A percentile compares a stretch with the other conserved stretches of the same genome.
These are phyloP conservation scores for Botryotinia narcissicola DNA, from an alignment of 2,329 filamentous ascomycete genomes.

Conservation along the genomic window DNA sequence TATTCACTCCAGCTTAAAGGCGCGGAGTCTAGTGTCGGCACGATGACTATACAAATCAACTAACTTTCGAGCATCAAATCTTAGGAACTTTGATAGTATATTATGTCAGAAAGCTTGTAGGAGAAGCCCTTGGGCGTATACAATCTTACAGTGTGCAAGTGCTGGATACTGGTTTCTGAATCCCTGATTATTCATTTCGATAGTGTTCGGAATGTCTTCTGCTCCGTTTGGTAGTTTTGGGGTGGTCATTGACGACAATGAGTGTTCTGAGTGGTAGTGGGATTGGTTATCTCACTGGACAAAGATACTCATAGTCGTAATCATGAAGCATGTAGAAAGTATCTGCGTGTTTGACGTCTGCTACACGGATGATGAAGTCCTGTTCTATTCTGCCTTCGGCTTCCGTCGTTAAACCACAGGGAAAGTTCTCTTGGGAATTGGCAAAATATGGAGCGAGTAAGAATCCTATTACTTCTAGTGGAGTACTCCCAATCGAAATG, in stretches of 20 bases:
- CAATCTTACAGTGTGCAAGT: background rate
- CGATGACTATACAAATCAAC: fast-evolving
- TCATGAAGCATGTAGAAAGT: too few relatives aligned
- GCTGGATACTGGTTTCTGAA: background rate
- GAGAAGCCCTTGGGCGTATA: fast-evolving
- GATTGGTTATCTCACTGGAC: background rate
- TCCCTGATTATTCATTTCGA: background rate
- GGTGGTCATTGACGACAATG: background rate
- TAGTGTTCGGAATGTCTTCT: background rate
- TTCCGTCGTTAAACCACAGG: background rate
- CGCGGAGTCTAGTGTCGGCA: background rate
- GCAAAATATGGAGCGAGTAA: background rate
- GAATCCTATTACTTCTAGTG: background rate
- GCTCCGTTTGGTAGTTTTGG: too few relatives aligned
- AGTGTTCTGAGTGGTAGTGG: background rate
- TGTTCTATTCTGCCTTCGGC: background rate
- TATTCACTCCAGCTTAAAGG: background rate
- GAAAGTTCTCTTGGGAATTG: background rate
- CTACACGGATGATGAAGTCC: background rate
- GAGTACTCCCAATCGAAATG: fast-evolving
- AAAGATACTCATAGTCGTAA: background rate
- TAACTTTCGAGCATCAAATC: background rate
- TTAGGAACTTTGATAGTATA: fast-evolving
- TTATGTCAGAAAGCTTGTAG: background rate
- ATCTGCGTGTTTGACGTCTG: background rate